Conservation (phyloP, 2,329 filamentous ascomycete genomes). For the Stachybotrys chartarum region DNA sequence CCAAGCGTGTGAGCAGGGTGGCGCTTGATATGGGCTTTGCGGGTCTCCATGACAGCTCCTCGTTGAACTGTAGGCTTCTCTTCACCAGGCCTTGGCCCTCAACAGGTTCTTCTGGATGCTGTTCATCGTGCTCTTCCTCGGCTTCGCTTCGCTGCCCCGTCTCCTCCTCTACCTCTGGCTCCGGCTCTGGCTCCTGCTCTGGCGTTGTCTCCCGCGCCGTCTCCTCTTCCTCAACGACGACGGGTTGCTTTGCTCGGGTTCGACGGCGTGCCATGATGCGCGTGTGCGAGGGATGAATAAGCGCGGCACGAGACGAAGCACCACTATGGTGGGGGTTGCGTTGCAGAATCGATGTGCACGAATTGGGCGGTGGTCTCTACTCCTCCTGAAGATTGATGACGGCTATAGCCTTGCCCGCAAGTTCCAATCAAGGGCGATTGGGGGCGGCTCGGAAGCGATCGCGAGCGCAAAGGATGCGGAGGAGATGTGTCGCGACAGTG, state of each 20-base stretch:
- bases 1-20: slow-evolving; percentile 74
- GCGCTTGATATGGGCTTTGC: slow-evolving; percentile 81
- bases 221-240: slow-evolving; percentile 15
- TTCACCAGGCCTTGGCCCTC: slow-evolving; percentile 18
- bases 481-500: background rate
- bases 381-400: too few species aligned
- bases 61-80: slow-evolving; percentile 64
- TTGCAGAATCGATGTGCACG: background rate
- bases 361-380: too few species aligned
- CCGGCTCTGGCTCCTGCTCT: slow-evolving; percentile 10
- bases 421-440: background rate
- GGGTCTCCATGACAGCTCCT: slow-evolving; percentile 83
- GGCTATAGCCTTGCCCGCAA: too few species aligned
- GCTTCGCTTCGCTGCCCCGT: slow-evolving; percentile 6
- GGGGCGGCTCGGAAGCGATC: background rate
- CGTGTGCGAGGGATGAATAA: background rate
- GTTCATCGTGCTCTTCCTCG: slow-evolving; percentile 3
- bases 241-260: slow-evolving; percentile 22
- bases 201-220: slow-evolving; percentile 4
- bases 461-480: background rate
- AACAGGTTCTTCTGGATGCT: slow-evolving; percentile 7
- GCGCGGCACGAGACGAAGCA: background rate
- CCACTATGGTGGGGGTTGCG: slow-evolving; percentile 4
- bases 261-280: slow-evolving; percentile 29
- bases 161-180: slow-evolving; percentile 6